These are phyloP conservation scores for Hemileccinum impolitum DNA, from an alignment of 768 basidiomycete species.

Conservation along the genomic window DNA sequence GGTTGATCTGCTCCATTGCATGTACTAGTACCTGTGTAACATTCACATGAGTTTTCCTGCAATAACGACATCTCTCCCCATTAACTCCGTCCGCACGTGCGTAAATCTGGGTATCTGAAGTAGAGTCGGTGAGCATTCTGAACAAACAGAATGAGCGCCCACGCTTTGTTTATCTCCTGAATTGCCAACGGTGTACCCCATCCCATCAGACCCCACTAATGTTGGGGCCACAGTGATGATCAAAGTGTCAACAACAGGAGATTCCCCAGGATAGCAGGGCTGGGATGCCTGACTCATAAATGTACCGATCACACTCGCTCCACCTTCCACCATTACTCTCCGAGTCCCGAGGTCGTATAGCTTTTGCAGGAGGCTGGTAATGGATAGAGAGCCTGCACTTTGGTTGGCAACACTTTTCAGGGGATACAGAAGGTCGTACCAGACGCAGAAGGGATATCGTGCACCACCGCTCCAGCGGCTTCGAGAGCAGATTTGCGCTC, in stretches of 20 bases:
- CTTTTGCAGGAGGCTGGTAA: constrained; percentile 47
- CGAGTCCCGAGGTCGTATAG: constrained; percentile 57
- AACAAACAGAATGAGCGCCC: not conserved
- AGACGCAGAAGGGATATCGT: constrained; percentile 44
- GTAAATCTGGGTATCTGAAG: constrained; percentile 24
- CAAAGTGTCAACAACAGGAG: constrained; percentile 58
- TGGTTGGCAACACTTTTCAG: not conserved
- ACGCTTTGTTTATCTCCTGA: constrained; percentile 16
- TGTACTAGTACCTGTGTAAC: not conserved
- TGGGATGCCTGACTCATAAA: constrained; percentile 18
- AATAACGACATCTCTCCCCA: constrained; percentile 34
- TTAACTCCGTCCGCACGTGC: constrained; percentile 26
- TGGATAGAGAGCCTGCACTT: constrained; percentile 36
- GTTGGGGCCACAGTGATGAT: constrained; percentile 85
- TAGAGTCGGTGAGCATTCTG: not conserved
- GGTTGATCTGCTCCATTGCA: not conserved
- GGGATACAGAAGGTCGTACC: constrained; percentile 28
- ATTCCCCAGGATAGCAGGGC: constrained; percentile 3
- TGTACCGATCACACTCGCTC: constrained; percentile 74
- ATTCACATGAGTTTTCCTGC: constrained; percentile 23
- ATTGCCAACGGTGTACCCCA: constrained; percentile 45
- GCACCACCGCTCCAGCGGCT: constrained; percentile 62
- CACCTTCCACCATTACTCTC: constrained; percentile 95
- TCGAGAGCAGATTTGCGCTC: constrained; percentile 47
- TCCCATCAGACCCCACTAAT: constrained; percentile 72